A percentile compares a stretch with the other conserved stretches of the same genome.
phyloP scores from a whole-genome alignment of 2,329 filamentous ascomycete species.

The Harringtonia aguacate region DNA sequence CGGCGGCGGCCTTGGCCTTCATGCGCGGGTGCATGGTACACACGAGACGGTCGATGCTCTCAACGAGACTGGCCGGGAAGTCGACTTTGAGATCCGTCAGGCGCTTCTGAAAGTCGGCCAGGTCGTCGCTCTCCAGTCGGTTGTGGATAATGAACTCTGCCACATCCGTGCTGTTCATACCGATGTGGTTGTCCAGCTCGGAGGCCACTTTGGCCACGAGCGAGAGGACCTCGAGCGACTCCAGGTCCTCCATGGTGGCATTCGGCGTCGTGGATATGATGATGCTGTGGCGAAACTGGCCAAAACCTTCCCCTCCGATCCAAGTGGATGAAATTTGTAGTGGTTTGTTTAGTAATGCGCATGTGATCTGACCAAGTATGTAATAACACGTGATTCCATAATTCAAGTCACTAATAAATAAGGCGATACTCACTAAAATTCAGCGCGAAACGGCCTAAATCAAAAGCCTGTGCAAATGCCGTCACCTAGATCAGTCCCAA shows the following conservation, averaged over 20 bases:
- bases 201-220: slow-evolving; percentile 91
- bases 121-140: slow-evolving; percentile 61
- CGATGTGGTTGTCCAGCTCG: slow-evolving; percentile 88
- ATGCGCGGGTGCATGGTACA: slow-evolving; percentile 85
- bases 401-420: too few species aligned
- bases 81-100: slow-evolving; percentile 68
- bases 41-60: slow-evolving; percentile 84
- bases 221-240: slow-evolving; percentile 83
- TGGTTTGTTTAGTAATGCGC: too few species aligned
- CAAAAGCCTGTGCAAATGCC: too few species aligned
- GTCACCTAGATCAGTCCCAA: too few species aligned
- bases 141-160: slow-evolving; percentile 95
- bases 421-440: too few species aligned
- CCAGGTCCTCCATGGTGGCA: slow-evolving; percentile 73
- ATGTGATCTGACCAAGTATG: too few species aligned
- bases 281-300: neutral
- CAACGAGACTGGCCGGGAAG: slow-evolving; percentile 77
- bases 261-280: too few species aligned
- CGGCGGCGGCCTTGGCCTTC: slow-evolving; percentile 42
- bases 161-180: slow-evolving; percentile 85
- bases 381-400: too few species aligned
- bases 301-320: too few species aligned
- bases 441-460: too few species aligned
- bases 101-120: slow-evolving; percentile 63
- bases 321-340: too few species aligned